A percentile compares a stretch with the other conserved stretches of the same genome.
phyloP scores from a whole-genome alignment of 228 moss, liverwort and hornwort species.

The Sphagnum magellanicum region DNA sequence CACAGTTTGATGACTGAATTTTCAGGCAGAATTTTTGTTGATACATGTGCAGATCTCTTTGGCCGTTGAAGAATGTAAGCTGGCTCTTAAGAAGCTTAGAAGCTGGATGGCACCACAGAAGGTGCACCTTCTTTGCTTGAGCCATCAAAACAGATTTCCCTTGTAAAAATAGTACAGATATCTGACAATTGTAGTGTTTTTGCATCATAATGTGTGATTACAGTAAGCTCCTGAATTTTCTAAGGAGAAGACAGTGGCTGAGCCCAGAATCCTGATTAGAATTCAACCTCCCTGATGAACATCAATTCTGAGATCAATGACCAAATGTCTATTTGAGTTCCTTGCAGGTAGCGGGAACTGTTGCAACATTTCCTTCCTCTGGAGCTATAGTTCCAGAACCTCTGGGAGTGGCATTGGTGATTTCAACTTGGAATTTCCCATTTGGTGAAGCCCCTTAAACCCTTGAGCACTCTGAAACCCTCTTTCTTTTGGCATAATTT shows the following conservation, averaged over 20 bases:
- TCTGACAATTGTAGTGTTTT: no score
- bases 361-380: constrained; percentile 35
- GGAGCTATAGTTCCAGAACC: constrained; percentile 49
- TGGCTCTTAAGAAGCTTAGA: constrained; percentile 25
- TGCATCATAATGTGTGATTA: no score
- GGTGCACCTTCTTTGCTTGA: constrained; percentile 9
- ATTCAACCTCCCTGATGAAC: no score
- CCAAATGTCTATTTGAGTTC: not conserved
- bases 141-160: no score
- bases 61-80: constrained; percentile 3
- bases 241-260: no score
- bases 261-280: no score
- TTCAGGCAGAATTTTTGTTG: not conserved
- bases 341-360: constrained; percentile 35
- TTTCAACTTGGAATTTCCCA: constrained; percentile 67
- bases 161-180: no score
- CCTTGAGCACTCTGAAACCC: not conserved
- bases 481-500: no score
- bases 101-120: constrained; percentile 62
- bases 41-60: constrained; percentile 22
- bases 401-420: constrained; percentile 53
- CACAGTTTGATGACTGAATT: not conserved
- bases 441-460: constrained; percentile 16
- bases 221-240: no score
- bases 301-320: not conserved